Conservation (phyloP, 2,329 filamentous ascomycete species). For the Neofusicoccum cordaticola region DNA sequence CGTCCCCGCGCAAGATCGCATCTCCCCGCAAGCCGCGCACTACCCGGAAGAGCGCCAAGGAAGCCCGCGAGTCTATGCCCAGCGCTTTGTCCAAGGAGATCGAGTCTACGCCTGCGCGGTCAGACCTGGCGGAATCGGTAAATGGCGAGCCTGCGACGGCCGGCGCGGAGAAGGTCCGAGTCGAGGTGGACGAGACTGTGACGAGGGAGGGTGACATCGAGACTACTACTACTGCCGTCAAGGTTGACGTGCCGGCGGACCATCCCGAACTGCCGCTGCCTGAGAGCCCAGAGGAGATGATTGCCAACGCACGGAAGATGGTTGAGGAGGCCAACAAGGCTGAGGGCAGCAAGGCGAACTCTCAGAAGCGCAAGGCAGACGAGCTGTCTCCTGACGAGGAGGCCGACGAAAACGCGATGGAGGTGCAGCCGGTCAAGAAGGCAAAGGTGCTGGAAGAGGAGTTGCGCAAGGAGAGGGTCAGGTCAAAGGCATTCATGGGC, state of each 20-base stretch:
- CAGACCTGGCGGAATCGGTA: constrained; percentile 42
- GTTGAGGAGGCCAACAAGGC: constrained; percentile 67
- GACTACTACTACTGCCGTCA: constrained; percentile 69
- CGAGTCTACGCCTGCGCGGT: constrained; percentile 26
- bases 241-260: constrained; percentile 70
- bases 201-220: constrained; percentile 60
- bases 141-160: constrained; percentile 44
- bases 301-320: constrained; percentile 84
- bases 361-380: constrained; percentile 43
- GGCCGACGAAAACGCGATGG: constrained; percentile 35
- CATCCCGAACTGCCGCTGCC: constrained; percentile 67
- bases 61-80: constrained; percentile 40
- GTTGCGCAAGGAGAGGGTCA: constrained; percentile 79
- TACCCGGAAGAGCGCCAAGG: constrained; percentile 38
- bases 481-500: constrained; percentile 80
- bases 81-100: constrained; percentile 39
- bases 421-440: constrained; percentile 65
- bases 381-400: constrained; percentile 60
- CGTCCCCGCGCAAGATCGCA: constrained; percentile 46
- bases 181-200: constrained; percentile 67
- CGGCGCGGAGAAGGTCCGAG: constrained; percentile 56
- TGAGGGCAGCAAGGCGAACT: constrained; percentile 30
- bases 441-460: constrained; percentile 70
- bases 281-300: constrained; percentile 78
- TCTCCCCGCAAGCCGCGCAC: constrained; percentile 56